Evolutionary conservation across 371 early-diverging fungal genomes (phyloP).

Genomic region (Fennellomyces sp.): DNA sequence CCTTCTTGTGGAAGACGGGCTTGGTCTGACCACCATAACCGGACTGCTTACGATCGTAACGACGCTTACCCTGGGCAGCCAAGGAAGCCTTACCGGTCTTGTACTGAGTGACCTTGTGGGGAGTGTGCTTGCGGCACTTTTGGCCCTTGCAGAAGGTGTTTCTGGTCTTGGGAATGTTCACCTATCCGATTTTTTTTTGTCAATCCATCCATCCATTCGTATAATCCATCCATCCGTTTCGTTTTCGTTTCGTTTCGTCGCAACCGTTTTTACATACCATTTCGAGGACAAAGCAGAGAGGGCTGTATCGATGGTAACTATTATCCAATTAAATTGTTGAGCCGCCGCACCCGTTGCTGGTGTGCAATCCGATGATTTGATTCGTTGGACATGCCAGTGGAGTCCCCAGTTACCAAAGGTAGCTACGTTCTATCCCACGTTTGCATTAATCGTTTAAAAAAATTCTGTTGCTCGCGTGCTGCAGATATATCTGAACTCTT

Average conservation of each 20-base stretch:
- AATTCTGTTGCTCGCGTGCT: too few species aligned
- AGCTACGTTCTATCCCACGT: too few species aligned
- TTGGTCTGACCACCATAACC: slow-evolving; percentile 99
- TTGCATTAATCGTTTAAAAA: too few species aligned
- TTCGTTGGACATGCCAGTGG: background rate
- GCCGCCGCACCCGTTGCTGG: background rate
- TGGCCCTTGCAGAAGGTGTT: slow-evolving; percentile 98
- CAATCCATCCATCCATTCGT: slow-evolving; percentile 14
- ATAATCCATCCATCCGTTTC: slow-evolving; percentile 8
- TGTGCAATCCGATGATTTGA: background rate
- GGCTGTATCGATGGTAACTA: background rate
- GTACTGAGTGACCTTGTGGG: slow-evolving; percentile 99
- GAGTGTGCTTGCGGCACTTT: slow-evolving; percentile 97
- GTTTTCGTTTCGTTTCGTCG: background rate
- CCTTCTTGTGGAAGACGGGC: slow-evolving; percentile 95
- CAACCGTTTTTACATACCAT: slow-evolving; percentile 6
- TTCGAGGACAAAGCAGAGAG: background rate
- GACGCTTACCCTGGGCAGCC: slow-evolving; percentile 92
- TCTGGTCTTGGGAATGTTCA: slow-evolving; percentile 97
- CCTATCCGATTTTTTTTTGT: slow-evolving; percentile 54
- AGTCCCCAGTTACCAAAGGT: too few species aligned
- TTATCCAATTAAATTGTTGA: background rate
- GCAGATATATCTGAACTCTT: too few species aligned
- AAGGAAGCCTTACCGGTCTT: slow-evolving; percentile 99
- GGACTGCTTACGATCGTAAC: slow-evolving; percentile 78